Conservation (phyloP, 2,329 filamentous ascomycete genomes). For the Colletotrichum zoysiae region DNA sequence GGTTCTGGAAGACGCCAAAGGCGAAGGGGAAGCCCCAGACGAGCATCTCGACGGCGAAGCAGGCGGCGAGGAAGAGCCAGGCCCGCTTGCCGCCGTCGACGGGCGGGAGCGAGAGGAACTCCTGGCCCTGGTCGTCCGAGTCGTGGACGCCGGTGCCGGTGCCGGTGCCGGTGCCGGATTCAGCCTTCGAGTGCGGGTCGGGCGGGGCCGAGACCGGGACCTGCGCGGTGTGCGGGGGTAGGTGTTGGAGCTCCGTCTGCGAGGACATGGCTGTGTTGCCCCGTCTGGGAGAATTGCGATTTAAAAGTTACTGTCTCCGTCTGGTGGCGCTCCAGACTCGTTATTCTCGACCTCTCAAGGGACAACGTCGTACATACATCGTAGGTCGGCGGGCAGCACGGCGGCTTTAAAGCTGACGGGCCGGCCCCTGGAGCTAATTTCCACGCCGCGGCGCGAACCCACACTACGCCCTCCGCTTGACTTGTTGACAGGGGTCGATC, state of each 20-base stretch:
- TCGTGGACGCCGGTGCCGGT: background rate
- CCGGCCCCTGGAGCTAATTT: background rate
- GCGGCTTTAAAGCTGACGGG: slow-evolving; percentile 13
- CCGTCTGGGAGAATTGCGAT: background rate
- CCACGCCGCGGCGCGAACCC: slow-evolving; percentile 7
- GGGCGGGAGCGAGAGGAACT: slow-evolving; percentile 48
- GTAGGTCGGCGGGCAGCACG: background rate
- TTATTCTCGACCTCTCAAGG: background rate
- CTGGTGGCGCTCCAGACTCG: background rate
- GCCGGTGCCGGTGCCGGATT: slow-evolving; percentile 1
- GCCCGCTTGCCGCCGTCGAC: slow-evolving; percentile 54
- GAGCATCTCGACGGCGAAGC: slow-evolving; percentile 64
- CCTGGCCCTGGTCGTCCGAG: slow-evolving; percentile 19
- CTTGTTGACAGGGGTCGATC: background rate
- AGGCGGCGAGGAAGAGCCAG: slow-evolving; percentile 49
- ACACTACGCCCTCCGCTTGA: slow-evolving; percentile 31
- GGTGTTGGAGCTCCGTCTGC: slow-evolving; percentile 30
- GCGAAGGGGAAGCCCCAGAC: slow-evolving; percentile 75
- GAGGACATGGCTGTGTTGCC: slow-evolving; percentile 14
- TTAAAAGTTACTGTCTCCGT: background rate
- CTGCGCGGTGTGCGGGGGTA: slow-evolving; percentile 5
- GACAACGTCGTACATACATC: too few relatives aligned
- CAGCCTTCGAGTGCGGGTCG: slow-evolving; percentile 25
- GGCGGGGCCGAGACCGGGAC: slow-evolving; percentile 1
- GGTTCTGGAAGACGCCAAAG: slow-evolving; percentile 79